A percentile compares a stretch with the other conserved stretches of the same genome.
These are phyloP conservation scores for Conringia planisiliqua DNA, from an alignment of 345 rosid species.

Conservation along the genomic window DNA sequence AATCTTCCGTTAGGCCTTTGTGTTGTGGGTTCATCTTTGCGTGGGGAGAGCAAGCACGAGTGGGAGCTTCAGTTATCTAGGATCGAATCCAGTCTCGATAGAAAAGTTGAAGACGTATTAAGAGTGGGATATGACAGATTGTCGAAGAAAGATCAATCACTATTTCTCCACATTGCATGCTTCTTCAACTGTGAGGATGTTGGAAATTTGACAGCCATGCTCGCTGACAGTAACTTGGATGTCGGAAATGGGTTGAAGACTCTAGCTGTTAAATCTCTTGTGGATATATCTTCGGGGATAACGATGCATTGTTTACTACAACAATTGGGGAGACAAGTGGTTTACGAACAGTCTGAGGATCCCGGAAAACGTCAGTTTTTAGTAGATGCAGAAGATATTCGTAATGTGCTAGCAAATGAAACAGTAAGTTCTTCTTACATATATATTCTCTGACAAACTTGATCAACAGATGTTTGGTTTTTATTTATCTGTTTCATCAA, in stretches of 20 bases:
- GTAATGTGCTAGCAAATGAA: background rate
- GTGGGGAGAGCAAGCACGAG: background rate
- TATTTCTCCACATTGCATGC: background rate
- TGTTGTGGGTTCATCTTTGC: background rate
- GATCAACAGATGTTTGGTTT: too few species aligned
- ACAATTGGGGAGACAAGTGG: background rate
- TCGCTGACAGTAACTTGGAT: background rate
- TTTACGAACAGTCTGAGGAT: background rate
- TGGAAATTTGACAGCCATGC: background rate
- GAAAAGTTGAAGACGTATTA: background rate
- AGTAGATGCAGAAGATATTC: background rate
- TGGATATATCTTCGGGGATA: background rate
- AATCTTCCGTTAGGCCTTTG: background rate
- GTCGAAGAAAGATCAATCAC: background rate
- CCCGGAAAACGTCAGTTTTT: background rate
- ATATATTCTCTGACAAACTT: too few species aligned
- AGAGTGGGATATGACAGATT: background rate
- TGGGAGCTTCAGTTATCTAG: background rate
- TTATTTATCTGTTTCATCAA: background rate
- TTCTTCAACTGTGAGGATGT: background rate
- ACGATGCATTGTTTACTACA: background rate
- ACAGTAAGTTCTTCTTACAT: slow-evolving; percentile 4
- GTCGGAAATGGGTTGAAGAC: background rate
- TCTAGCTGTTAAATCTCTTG: background rate
- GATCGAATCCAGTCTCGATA: background rate